Percentiles rank a stretch among this genome's conserved stretches.
These are phyloP conservation scores for Lantana camara DNA, from an alignment of 257 asterid species.

Conservation along the genomic window DNA sequence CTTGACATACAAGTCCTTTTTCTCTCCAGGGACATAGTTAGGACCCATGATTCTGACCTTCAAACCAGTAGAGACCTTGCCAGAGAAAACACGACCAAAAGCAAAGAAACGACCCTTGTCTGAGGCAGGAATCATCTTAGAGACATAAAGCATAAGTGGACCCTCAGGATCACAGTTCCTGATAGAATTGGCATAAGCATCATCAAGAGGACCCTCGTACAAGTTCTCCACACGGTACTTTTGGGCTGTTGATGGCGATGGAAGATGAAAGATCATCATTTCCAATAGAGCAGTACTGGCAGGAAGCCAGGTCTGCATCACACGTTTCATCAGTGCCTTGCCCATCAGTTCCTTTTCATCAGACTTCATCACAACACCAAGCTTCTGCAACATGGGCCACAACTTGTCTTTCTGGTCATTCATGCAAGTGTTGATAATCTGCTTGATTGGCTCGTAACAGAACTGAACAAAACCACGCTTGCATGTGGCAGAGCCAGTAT, in stretches of 20 bases:
- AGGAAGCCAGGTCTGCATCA: conserved; percentile 61
- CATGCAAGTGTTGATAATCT: conserved; percentile 51
- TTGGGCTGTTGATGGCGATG: conserved; percentile 53
- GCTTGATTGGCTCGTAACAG: conserved; percentile 55
- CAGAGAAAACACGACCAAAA: conserved; percentile 50
- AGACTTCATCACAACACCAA: conserved; percentile 43
- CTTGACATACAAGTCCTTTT: conserved; percentile 47
- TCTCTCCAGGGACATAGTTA: conserved; percentile 52
- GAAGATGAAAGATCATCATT: conserved; percentile 65
- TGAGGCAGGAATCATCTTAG: conserved; percentile 56
- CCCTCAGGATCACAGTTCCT: conserved; percentile 57
- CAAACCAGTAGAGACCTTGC: conserved; percentile 53
- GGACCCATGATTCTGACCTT: conserved; percentile 62
- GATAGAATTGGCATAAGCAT: conserved; percentile 42
- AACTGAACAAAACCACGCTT: conserved; percentile 60
- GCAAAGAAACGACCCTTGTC: conserved; percentile 57
- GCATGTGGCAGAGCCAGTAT: conserved; percentile 47
- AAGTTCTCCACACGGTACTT: conserved; percentile 56
- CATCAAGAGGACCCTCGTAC: conserved; percentile 54
- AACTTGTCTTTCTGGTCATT: conserved; percentile 47
- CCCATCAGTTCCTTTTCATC: conserved; percentile 59
- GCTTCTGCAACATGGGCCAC: conserved; percentile 59
- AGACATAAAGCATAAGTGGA: conserved; percentile 49
- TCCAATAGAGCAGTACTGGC: conserved; percentile 52
- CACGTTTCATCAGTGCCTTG: conserved; percentile 60